Percentiles rank a stretch among this genome's conserved stretches.
These are phyloP conservation scores for Argentina anserina DNA, from an alignment of 306 rosid species.

Conservation along the genomic window DNA sequence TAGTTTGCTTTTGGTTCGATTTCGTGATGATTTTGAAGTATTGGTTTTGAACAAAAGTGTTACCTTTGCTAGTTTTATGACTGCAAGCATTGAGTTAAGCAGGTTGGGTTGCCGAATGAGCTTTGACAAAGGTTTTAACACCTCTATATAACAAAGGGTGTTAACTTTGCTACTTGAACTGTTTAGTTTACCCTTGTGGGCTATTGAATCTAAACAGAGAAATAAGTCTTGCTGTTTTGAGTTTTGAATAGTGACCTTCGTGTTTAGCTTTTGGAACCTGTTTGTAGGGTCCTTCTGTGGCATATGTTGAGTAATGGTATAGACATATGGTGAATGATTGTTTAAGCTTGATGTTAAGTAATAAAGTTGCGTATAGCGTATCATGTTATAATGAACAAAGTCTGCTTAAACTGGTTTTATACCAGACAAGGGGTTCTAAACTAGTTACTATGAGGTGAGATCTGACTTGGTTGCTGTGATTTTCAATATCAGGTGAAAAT, in stretches of 20 bases:
- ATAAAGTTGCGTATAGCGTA: neutral
- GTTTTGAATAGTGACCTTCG: neutral
- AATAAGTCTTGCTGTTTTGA: neutral
- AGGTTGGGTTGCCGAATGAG: neutral
- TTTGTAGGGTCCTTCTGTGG: neutral
- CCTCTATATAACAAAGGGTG: no score
- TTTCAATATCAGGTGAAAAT: constrained; percentile 63
- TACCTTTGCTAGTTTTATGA: neutral
- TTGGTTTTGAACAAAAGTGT: neutral
- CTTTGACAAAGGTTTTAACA: no score
- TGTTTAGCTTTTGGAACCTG: neutral
- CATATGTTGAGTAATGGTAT: neutral
- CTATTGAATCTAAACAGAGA: neutral
- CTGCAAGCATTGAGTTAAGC: neutral
- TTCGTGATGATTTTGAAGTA: neutral
- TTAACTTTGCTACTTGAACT: no score
- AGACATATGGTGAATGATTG: neutral
- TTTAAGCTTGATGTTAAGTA: neutral
- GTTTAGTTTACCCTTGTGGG: neutral
- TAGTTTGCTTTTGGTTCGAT: neutral
- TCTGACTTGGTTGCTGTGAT: constrained; percentile 22
- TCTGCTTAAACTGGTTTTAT: neutral
- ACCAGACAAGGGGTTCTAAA: neutral
- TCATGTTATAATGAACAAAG: neutral
- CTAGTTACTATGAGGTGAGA: no score